Conservation (phyloP, 2,329 filamentous ascomycete species). For the Hypoxylon sp. region DNA sequence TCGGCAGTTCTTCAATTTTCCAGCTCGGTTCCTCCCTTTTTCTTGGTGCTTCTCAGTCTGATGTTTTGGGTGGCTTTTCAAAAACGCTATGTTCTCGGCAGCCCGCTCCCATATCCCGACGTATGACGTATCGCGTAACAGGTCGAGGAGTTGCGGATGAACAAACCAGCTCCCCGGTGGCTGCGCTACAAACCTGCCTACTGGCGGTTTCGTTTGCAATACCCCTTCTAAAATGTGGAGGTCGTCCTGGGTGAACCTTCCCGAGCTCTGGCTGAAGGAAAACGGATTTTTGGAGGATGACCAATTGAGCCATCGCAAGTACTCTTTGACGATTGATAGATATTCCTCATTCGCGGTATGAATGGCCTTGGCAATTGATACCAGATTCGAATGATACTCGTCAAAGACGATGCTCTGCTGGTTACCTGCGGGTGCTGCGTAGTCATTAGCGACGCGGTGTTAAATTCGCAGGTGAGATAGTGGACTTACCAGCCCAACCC, state of each 20-base stretch:
- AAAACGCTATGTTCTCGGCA: conserved; percentile 32
- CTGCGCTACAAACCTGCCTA: neutral
- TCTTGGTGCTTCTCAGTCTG: conserved; percentile 19
- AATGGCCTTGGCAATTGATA: conserved; percentile 18
- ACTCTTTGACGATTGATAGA: conserved; percentile 27
- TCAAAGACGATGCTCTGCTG: conserved; percentile 11
- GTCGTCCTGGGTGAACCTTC: conserved; percentile 19
- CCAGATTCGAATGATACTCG: conserved; percentile 12
- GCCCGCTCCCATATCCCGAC: conserved; percentile 32
- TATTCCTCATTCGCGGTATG: conserved; percentile 33
- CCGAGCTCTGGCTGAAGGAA: conserved; percentile 9
- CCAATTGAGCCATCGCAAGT: conserved; percentile 21
- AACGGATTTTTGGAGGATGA: neutral
- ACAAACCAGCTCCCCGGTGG: neutral
- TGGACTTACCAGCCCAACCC: conserved; percentile 33
- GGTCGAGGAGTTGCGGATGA: conserved; percentile 12
- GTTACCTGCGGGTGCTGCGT: conserved; percentile 5
- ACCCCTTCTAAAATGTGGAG: neutral
- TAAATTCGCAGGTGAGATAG: neutral
- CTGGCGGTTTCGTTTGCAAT: neutral
- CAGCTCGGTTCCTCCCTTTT: conserved; percentile 17
- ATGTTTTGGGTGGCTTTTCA: conserved; percentile 24
- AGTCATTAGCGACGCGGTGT: conserved; percentile 5
- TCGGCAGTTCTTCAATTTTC: conserved; percentile 22
- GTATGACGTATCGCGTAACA: conserved; percentile 24